These are phyloP conservation scores for Pleurotus ostreatus DNA, from an alignment of 768 basidiomycete genomes.

Conservation along the genomic window DNA sequence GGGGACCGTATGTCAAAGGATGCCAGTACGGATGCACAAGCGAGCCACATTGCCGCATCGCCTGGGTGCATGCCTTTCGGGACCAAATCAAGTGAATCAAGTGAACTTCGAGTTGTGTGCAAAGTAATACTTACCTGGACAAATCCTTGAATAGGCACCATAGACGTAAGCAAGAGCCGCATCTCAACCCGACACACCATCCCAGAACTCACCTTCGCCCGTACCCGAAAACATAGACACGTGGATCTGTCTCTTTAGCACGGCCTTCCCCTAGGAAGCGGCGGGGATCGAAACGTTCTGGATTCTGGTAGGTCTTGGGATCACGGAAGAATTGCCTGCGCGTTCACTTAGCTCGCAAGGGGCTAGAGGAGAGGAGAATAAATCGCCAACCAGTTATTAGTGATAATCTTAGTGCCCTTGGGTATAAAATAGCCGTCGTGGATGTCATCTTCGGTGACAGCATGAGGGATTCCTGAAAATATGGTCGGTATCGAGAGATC, in stretches of 20 bases:
- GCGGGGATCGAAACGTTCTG: constrained; percentile 2
- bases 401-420: constrained; percentile 5
- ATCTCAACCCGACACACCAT: too few species aligned
- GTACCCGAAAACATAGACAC: constrained; percentile 63
- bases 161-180: background rate
- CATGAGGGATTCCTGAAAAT: constrained; percentile 42
- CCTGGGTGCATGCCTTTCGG: constrained; percentile 22
- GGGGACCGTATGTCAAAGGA: constrained; percentile 15
- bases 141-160: background rate
- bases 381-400: constrained; percentile 4
- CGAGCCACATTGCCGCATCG: constrained; percentile 21
- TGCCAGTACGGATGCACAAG: constrained; percentile 13
- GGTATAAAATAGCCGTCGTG: constrained; percentile 7
- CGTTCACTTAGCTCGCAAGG: background rate
- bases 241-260: constrained; percentile 40
- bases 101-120: background rate
- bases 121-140: background rate
- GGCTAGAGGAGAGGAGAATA: background rate
- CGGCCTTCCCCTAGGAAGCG: constrained; percentile 10
- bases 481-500: background rate
- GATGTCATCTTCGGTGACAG: constrained; percentile 44
- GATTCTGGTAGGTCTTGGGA: constrained; percentile 31
- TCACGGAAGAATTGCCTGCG: constrained; percentile 52
- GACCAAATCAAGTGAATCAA: background rate
- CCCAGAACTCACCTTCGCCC: constrained; percentile 49